Conservation (phyloP, 2,329 filamentous ascomycete species). For the Alternaria brassicae region DNA sequence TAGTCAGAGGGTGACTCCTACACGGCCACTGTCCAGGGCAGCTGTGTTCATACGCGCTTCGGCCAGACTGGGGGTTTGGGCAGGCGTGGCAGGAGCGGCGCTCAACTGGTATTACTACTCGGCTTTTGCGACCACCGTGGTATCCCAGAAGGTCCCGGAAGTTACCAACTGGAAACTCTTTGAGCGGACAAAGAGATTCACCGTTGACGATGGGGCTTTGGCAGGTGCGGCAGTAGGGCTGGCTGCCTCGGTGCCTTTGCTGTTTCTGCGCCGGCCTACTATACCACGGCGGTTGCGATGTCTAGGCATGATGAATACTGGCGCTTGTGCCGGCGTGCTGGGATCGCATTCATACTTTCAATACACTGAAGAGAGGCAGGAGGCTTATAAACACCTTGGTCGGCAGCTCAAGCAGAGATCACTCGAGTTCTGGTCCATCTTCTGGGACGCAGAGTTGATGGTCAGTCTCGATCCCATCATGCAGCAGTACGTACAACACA, state of each 20-base stretch:
- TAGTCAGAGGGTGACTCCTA: constrained; percentile 19
- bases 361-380: constrained; percentile 38
- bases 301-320: constrained; percentile 35
- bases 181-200: constrained; percentile 30
- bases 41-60: constrained; percentile 35
- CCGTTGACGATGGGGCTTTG: constrained; percentile 38
- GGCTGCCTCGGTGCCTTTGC: constrained; percentile 26
- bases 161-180: constrained; percentile 32
- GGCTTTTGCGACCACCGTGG: constrained; percentile 21
- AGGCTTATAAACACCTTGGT: constrained; percentile 28
- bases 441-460: constrained; percentile 37
- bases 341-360: constrained; percentile 35
- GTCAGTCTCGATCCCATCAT: constrained; percentile 30
- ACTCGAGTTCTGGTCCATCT: constrained; percentile 36
- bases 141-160: constrained; percentile 15
- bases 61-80: constrained; percentile 30
- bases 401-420: constrained; percentile 23
- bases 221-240: constrained; percentile 35
- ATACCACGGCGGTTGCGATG: constrained; percentile 34
- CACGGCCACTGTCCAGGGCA: constrained; percentile 15
- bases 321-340: constrained; percentile 32
- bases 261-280: constrained; percentile 30
- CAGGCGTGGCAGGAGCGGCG: constrained; percentile 27
- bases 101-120: constrained; percentile 38
- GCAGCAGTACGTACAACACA: constrained; percentile 38